These are phyloP conservation scores for Fusarium camptoceras DNA, from an alignment of 2,329 filamentous ascomycete genomes.

Conservation along the genomic window DNA sequence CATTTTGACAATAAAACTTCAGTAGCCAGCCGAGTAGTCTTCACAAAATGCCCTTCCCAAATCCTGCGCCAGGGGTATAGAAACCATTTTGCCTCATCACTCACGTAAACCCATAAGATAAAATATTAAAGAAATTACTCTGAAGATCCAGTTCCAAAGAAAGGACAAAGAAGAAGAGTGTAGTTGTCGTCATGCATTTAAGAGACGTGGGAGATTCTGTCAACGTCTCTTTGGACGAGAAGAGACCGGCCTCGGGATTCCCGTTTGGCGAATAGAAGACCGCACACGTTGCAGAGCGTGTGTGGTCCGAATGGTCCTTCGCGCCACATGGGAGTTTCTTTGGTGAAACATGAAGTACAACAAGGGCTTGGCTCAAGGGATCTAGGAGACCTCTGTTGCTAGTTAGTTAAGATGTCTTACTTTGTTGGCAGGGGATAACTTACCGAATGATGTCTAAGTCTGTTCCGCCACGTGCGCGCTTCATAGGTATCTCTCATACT, in stretches of 20 bases:
- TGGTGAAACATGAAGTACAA: slow-evolving; percentile 25
- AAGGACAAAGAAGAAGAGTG: not conserved
- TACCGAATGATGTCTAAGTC: slow-evolving; percentile 19
- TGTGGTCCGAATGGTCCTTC: slow-evolving; percentile 24
- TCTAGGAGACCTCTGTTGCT: slow-evolving; percentile 5
- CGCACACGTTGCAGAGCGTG: slow-evolving; percentile 23
- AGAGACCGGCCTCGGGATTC: slow-evolving; percentile 1
- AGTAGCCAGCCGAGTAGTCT: slow-evolving; percentile 11
- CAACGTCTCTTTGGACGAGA: not conserved
- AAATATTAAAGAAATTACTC: not conserved
- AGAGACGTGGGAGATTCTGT: not conserved
- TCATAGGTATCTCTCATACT: slow-evolving; percentile 18
- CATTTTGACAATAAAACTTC: slow-evolving; percentile 17
- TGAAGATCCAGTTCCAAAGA: not conserved
- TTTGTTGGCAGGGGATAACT: not conserved
- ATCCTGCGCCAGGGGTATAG: slow-evolving; percentile 29
- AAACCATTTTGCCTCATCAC: slow-evolving; percentile 28
- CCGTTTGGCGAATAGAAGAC: slow-evolving; percentile 17
- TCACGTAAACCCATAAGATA: not conserved
- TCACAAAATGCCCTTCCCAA: slow-evolving; percentile 17
- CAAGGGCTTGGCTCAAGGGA: not conserved
- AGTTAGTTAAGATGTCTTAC: not conserved
- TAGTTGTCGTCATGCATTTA: not conserved
- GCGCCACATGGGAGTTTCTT: slow-evolving; percentile 24
- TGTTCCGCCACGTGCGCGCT: slow-evolving; percentile 27